Conservation (phyloP, 2,329 filamentous ascomycete species). For the Hypomyces rosellus region DNA sequence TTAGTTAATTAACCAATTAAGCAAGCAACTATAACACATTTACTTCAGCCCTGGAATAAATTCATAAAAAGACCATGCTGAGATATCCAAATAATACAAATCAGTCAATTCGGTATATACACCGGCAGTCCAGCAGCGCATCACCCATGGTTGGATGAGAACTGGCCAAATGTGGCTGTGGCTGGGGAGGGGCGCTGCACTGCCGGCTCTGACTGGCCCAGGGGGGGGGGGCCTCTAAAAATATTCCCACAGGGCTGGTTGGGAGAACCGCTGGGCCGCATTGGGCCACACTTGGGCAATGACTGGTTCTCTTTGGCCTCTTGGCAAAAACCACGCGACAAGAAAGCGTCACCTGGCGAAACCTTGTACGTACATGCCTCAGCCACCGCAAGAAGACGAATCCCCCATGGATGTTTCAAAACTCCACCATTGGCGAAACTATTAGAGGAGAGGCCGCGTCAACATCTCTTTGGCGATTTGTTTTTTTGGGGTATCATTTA, state of each 20-base stretch:
- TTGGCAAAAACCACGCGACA: too few relatives aligned
- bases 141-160: neutral
- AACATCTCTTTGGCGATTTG: neutral
- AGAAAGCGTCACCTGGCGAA: neutral
- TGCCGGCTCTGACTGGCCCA: neutral
- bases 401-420: neutral
- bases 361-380: neutral
- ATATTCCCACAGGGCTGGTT: neutral
- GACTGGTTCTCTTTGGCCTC: too few relatives aligned
- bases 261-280: too few relatives aligned
- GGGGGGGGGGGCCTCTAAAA: neutral
- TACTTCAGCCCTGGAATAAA: too few relatives aligned
- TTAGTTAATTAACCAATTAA: too few relatives aligned
- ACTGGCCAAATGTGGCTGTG: neutral
- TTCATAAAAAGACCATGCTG: too few relatives aligned
- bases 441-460: neutral
- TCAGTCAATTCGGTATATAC: neutral
- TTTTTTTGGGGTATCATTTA: too few relatives aligned
- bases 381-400: neutral
- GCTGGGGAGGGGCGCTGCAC: neutral
- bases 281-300: too few relatives aligned
- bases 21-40: too few relatives aligned
- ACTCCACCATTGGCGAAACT: neutral
- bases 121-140: neutral
- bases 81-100: too few relatives aligned